Base-by-base conservation (phyloP, 805 yeast genomes). In the Candida lessepsii region DNA sequence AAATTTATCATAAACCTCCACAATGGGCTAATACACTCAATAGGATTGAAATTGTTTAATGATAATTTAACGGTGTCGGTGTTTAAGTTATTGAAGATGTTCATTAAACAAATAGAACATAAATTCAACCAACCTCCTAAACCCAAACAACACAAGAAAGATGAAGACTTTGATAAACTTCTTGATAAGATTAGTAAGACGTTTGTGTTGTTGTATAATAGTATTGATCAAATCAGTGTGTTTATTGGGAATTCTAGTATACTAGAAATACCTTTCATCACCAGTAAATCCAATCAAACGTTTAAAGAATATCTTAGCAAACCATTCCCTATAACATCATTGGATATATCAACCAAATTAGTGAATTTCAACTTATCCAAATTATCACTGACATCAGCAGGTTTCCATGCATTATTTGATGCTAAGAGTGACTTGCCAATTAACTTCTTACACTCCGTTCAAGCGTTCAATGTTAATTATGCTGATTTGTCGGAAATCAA, bases 341-440 rank as follows among this genome's bases (percentile, higher is more conserved):
- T 63, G 16, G 60, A 58, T 9, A 25, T 65, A 10, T 40, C 42
- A 20, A 39, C 53, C 15, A 62, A 61, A 35, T 50, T 63, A 1
- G 37, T 56, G 11, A 60, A 49, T 29, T 58, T 48, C 30, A 68
- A 46, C 49, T 52, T 45, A 36, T 47, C 35, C 39, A 48, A 55
- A 39, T 30, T 64, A 26, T 28, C 42, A 29, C 16, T 50, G 25
- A 39, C 50, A 43, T 28, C 69, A 35, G 71, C 74, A 3, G 75
- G 74, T 1, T 70, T 60, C 45, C 67, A 65, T 29, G 61, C 61
- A 5, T 50, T 66, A 13, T 70, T 69, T 47, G 56, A 62, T 35
- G 49, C 62, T 2, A 29, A 40, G 1, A 31, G 40, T 3, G 71
- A 67, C 38, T 40, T 38, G 6, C 73, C 74, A 2, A 44, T 66